Evolutionary conservation across 164 flowering plant genomes (phyloP).

Genomic region (Aristolochia californica): DNA sequence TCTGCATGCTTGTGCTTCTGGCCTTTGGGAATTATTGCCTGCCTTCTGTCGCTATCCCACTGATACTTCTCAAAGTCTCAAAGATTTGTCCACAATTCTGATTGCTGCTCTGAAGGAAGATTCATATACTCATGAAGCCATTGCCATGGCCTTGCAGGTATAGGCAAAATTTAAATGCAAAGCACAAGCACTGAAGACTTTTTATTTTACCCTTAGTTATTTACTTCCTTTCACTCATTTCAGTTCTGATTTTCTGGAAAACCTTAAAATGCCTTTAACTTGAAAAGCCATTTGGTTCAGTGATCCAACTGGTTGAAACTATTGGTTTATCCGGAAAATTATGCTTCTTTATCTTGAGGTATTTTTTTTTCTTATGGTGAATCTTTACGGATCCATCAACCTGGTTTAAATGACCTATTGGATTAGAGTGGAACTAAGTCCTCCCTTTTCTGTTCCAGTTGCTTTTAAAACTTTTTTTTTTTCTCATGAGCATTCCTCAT

Average conservation of each 20-base stretch:
- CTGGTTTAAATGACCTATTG: too few relatives aligned
- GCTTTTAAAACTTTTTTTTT: neutral
- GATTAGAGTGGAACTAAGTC: too few relatives aligned
- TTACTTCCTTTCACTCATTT: neutral
- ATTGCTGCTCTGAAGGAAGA: conserved; percentile 39
- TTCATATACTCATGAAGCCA: conserved; percentile 36
- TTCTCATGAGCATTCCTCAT: neutral
- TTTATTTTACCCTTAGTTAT: neutral
- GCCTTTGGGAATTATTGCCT: conserved; percentile 62
- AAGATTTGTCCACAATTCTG: conserved; percentile 33
- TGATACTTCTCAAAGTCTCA: conserved; percentile 43
- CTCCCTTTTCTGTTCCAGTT: neutral
- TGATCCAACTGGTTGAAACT: too few relatives aligned
- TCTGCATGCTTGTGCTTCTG: conserved; percentile 47
- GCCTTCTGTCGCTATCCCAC: conserved; percentile 62
- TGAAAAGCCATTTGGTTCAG: too few relatives aligned
- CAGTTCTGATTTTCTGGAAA: too few relatives aligned
- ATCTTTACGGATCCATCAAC: too few relatives aligned
- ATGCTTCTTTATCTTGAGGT: too few relatives aligned
- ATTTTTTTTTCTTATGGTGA: too few relatives aligned
- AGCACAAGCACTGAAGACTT: neutral
- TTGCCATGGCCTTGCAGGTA: conserved; percentile 65
- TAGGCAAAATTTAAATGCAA: neutral
- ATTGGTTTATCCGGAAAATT: too few relatives aligned
- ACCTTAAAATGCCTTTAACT: too few relatives aligned